A percentile compares a stretch with the other conserved stretches of the same genome.
phyloP scores from a whole-genome alignment of 2,329 filamentous ascomycete species.

The Westerdykella ornata region DNA sequence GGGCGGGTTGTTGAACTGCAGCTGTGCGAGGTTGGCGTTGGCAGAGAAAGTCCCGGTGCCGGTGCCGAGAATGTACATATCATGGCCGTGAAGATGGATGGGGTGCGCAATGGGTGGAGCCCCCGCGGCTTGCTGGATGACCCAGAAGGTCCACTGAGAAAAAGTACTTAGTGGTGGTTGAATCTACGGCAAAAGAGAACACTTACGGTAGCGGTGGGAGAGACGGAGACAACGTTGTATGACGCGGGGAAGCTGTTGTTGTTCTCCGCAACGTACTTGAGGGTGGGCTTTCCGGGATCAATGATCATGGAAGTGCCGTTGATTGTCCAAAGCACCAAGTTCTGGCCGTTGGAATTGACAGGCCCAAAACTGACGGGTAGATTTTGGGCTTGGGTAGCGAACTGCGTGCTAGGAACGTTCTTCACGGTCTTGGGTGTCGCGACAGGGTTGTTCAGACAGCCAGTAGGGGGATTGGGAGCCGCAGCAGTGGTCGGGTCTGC shows the following conservation, averaged over 20 bases:
- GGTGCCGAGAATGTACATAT: constrained; percentile 49
- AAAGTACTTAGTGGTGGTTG: constrained; percentile 2
- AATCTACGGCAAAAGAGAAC: background rate
- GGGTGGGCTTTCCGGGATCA: constrained; percentile 45
- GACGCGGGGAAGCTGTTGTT: constrained; percentile 37
- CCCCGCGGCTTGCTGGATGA: constrained; percentile 39
- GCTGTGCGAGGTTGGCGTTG: constrained; percentile 6
- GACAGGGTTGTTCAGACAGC: constrained; percentile 32
- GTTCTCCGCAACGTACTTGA: constrained; percentile 39
- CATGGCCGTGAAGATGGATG: constrained; percentile 42
- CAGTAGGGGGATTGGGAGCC: constrained; percentile 16
- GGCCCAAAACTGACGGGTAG: constrained; percentile 28
- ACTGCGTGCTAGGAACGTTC: constrained; percentile 26
- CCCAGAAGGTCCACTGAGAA: constrained; percentile 41
- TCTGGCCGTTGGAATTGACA: constrained; percentile 19
- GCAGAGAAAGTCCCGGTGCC: constrained; percentile 26
- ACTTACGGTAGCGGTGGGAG: constrained; percentile 21
- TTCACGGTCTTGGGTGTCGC: constrained; percentile 32
- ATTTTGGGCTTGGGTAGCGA: constrained; percentile 19
- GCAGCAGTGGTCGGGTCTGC: constrained; percentile 31
- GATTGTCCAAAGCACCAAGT: constrained; percentile 28
- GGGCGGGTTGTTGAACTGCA: constrained; percentile 30
- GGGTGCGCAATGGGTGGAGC: constrained; percentile 34
- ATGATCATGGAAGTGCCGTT: constrained; percentile 45
- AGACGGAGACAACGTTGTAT: constrained; percentile 41